These are phyloP conservation scores for Allantophomopsis cytisporea DNA, from an alignment of 2,329 filamentous ascomycete species.

Conservation along the genomic window DNA sequence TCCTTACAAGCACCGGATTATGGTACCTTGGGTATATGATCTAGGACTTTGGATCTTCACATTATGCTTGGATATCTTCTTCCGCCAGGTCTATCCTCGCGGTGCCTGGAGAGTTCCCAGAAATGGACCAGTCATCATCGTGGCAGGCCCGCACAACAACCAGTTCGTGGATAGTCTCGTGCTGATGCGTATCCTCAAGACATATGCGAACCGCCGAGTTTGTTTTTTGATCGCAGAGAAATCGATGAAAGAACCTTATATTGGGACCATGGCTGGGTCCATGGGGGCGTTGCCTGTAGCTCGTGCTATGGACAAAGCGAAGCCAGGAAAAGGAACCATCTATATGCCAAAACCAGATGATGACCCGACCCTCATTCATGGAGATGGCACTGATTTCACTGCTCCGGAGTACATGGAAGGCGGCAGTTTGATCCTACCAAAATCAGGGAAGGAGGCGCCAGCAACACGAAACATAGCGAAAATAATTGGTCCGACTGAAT, in stretches of 20 bases:
- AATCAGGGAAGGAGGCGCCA: constrained; percentile 60
- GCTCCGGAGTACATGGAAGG: constrained; percentile 56
- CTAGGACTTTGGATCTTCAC: constrained; percentile 60
- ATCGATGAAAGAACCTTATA: constrained; percentile 79
- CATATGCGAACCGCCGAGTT: constrained; percentile 77
- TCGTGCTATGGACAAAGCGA: constrained; percentile 79
- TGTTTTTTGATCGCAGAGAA: constrained; percentile 92
- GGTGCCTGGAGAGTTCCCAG: constrained; percentile 85
- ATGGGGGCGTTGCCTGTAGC: constrained; percentile 89
- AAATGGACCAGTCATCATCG: constrained; percentile 77
- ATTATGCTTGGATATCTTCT: constrained; percentile 83
- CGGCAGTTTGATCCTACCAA: constrained; percentile 78
- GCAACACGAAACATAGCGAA: constrained; percentile 75
- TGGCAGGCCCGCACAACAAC: constrained; percentile 89
- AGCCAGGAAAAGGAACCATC: constrained; percentile 63
- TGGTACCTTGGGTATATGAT: constrained; percentile 62
- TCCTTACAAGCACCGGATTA: too few species aligned
- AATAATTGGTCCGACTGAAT: constrained; percentile 66
- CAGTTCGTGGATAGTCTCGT: constrained; percentile 94
- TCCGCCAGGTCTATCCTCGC: constrained; percentile 88
- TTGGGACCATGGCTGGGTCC: constrained; percentile 73
- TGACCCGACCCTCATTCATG: constrained; percentile 69
- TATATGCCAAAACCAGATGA: constrained; percentile 82
- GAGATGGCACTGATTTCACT: constrained; percentile 74
- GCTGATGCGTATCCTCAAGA: constrained; percentile 78